phyloP scores from a whole-genome alignment of 2,329 filamentous ascomycete species.

The Ascochyta fabae region DNA sequence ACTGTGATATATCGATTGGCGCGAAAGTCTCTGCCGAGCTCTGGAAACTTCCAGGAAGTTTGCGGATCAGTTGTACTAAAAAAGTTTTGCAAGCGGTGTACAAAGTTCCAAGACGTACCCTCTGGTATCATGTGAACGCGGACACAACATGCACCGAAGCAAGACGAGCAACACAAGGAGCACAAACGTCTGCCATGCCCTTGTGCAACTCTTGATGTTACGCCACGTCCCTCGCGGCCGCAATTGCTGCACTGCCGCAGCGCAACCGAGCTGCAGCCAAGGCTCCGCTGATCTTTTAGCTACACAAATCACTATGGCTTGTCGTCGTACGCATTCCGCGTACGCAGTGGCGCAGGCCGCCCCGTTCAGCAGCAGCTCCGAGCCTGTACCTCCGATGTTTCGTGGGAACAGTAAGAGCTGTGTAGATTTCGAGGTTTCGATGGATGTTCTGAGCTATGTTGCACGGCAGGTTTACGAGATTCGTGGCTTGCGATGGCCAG shows the following conservation, averaged over 20 bases:
- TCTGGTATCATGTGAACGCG: neutral
- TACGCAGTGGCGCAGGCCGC: constrained; percentile 2
- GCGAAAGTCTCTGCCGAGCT: neutral
- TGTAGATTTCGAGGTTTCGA: neutral
- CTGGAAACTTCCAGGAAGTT: neutral
- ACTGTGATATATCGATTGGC: neutral
- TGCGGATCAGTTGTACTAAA: neutral
- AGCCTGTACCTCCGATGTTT: neutral
- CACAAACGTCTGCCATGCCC: constrained; percentile 11
- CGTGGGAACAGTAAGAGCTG: neutral
- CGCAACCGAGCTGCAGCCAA: constrained; percentile 13
- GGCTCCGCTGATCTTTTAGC: neutral
- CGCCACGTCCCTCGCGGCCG: constrained; percentile 5
- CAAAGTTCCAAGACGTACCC: neutral
- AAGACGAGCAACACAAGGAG: neutral
- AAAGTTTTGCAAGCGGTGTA: neutral
- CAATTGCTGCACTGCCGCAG: constrained; percentile 4
- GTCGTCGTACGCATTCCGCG: constrained; percentile 9
- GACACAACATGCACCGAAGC: constrained; percentile 3
- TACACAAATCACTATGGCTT: neutral
- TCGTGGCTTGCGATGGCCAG: neutral
- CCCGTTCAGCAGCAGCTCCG: neutral
- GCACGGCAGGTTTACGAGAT: neutral
- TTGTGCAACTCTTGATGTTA: constrained; percentile 14
- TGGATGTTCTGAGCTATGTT: neutral